Evolutionary conservation across 345 rosid genomes (phyloP), one percentile per base, ranked within the genome.

Genomic region (Durio zibethinus): DNA sequence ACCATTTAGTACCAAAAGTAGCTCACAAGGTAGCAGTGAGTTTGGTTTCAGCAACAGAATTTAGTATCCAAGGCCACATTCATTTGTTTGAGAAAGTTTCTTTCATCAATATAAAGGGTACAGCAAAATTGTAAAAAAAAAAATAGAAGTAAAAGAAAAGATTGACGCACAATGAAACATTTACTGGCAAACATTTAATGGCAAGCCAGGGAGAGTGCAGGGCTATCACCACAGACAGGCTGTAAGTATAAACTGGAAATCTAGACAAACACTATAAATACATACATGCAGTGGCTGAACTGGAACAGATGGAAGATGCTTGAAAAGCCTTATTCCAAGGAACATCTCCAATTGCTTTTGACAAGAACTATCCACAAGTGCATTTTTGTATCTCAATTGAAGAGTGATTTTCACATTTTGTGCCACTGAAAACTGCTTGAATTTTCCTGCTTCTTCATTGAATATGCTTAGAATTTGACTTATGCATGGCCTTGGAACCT

Each of bases 401-500:
- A 96, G 54, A 7, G 97, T 93, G 76, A 96, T 93, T 85, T 88
- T 92, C 90, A 96, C 36, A 84, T 96, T 96, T 83, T 96, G 97
- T 59, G 97, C 98, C 10, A 87, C 97, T 73, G 99, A 89, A 69
- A 92, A 92, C 88, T 93, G 97, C 82, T 92, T 92, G 78, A 86
- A 92, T 61, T 91, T 92, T 77, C 93, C 98, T 23, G 93, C 84
- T 86, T 96, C 99, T 81, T 96, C 99, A 78, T 85, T 92, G 86
- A 96, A 96, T 81, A 96, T 96, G 83, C 82, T 91, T 53, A 96
- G 97, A 84, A 96, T 89, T 85, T 96, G 99, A 87, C 97, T n/a
- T 92, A 82, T 96, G 99, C 98, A 96, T 96, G 48, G 97, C 99
- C 89, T 96, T 92, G 21, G 99, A 96, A 63, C 99, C 98, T 66